A percentile compares a stretch with the other conserved stretches of the same genome.
Evolutionary conservation across 371 early-diverging fungal species (phyloP).

Genomic region (Choanephora cucurbitarum): DNA sequence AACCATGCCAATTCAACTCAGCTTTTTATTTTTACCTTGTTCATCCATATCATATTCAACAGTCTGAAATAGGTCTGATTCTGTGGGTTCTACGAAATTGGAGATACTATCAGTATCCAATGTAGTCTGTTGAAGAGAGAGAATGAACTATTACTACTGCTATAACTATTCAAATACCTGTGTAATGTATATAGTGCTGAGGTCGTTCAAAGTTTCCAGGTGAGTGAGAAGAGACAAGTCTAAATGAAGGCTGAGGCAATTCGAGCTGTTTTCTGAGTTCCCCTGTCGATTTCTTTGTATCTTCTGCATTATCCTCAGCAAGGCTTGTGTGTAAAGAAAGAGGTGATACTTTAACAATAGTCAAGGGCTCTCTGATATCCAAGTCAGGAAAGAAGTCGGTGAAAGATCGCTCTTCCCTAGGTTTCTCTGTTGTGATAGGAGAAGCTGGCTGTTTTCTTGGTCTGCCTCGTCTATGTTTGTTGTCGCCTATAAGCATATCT

Average conservation of each 20-base stretch:
- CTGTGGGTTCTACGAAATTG: conserved; percentile 84
- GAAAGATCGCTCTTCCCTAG: conserved; percentile 85
- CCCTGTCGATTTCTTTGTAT: background rate
- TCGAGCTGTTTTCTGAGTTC: background rate
- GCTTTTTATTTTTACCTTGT: conserved; percentile 63
- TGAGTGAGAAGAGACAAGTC: too few relatives aligned
- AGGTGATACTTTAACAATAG: conserved; percentile 31
- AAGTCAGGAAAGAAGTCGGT: conserved; percentile 83
- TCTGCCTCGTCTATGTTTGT: conserved; percentile 15
- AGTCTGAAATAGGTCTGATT: conserved; percentile 73
- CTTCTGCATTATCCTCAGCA: background rate
- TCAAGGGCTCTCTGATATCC: conserved; percentile 53
- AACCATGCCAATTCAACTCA: too few relatives aligned
- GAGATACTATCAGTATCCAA: too few relatives aligned
- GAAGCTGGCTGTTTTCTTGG: conserved; percentile 11
- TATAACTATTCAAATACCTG: too few relatives aligned
- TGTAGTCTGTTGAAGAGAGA: too few relatives aligned
- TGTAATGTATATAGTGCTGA: conserved; percentile 61
- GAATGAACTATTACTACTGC: too few relatives aligned
- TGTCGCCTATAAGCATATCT: background rate
- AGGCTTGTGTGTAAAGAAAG: background rate
- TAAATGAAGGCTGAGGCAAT: background rate
- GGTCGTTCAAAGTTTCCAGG: conserved; percentile 40
- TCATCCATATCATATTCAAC: conserved; percentile 99
- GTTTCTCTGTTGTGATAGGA: conserved; percentile 31